Base-by-base conservation (phyloP, 352 stramenopile genomes). In the Phytophthora macrochlamydospora region DNA sequence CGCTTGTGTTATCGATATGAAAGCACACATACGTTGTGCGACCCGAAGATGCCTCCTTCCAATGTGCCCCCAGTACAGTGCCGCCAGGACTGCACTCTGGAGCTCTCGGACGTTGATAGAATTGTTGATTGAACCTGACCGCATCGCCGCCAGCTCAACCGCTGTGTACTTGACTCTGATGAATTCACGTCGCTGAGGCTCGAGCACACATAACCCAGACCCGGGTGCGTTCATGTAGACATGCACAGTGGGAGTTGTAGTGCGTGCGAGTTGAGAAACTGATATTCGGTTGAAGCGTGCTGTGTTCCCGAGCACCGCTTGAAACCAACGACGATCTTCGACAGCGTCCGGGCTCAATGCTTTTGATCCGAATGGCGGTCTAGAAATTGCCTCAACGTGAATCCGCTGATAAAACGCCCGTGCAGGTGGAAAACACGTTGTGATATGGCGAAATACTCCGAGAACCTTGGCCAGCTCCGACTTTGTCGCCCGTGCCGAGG, bases 21-120 rank as follows among this genome's bases (percentile, higher is more conserved):
- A 24, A 24, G 18, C 18, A 24, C 18, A 57, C 56, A 30, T 64
- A 38, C 1, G 31, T 29, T 9, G 8, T 24, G 18, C 18, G 33
- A 28, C 9, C 13, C 37, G 24, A 2, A 52, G 35, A 24, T 29
- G 50, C 28, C 1, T 13, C n/a, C 6, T 24, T 5, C n/a, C 56
- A 44, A 51, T 9, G n/a, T 44, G 56, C 29, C 8, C 48, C 56
- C 56, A 44, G 54, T 5, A 51, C 37, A 64, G 45, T 18, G 29
- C 56, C 4, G 56, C 48, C 2, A 64, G 37, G 0, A 64, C 56
- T 18, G 56, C 56, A 45, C 56, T 57, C 2, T 37, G 4, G 2
- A 64, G 38, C 13, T 64, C 48, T 24, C 46, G 14, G 24, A 57
- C n/a, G 38, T 64, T 64, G 30, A 64, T 64, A 4, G 56, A 57